A percentile compares a stretch with the other conserved stretches of the same genome.
These are phyloP conservation scores for Verticillium nubilum DNA, from an alignment of 2,329 filamentous ascomycete species.

Conservation along the genomic window DNA sequence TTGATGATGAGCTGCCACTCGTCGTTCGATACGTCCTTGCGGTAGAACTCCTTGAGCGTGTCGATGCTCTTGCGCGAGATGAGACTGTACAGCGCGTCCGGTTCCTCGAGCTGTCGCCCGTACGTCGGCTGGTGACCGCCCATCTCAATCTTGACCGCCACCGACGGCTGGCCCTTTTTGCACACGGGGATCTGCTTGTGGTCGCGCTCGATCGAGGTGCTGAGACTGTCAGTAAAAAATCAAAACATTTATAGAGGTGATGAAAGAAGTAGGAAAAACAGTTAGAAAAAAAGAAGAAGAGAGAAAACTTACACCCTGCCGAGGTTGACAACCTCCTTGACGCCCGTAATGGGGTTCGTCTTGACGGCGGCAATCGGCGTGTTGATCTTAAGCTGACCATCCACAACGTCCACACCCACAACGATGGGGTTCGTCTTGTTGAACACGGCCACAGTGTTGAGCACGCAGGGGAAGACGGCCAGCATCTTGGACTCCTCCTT, in stretches of 20 bases:
- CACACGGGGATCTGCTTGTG: slow-evolving; percentile 90
- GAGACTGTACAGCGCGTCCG: slow-evolving; percentile 79
- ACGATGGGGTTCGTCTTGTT: slow-evolving; percentile 98
- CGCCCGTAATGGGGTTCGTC: slow-evolving; percentile 69
- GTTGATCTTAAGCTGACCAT: slow-evolving; percentile 78
- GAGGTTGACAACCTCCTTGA: slow-evolving; percentile 77
- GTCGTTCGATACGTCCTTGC: slow-evolving; percentile 79
- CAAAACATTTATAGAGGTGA: background rate
- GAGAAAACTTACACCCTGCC: slow-evolving; percentile 79
- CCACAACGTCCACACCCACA: slow-evolving; percentile 89
- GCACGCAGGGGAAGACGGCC: slow-evolving; percentile 94
- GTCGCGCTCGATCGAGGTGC: slow-evolving; percentile 93
- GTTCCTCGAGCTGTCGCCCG: slow-evolving; percentile 90
- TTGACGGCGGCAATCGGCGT: slow-evolving; percentile 88
- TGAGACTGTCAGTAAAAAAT: slow-evolving; percentile 30
- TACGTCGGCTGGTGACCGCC: slow-evolving; percentile 89
- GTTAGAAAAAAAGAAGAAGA: background rate
- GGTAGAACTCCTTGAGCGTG: slow-evolving; percentile 92
- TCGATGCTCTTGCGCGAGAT: slow-evolving; percentile 89
- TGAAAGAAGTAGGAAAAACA: background rate
- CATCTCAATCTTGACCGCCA: slow-evolving; percentile 96
- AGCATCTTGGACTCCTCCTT: slow-evolving; percentile 95
- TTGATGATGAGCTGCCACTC: slow-evolving; percentile 95
- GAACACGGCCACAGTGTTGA: slow-evolving; percentile 87
- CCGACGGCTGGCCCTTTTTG: slow-evolving; percentile 95